A percentile compares a stretch with the other conserved stretches of the same genome.
Conservation (phyloP, 2,329 filamentous ascomycete genomes). For the Cordyceps farinosa region DNA sequence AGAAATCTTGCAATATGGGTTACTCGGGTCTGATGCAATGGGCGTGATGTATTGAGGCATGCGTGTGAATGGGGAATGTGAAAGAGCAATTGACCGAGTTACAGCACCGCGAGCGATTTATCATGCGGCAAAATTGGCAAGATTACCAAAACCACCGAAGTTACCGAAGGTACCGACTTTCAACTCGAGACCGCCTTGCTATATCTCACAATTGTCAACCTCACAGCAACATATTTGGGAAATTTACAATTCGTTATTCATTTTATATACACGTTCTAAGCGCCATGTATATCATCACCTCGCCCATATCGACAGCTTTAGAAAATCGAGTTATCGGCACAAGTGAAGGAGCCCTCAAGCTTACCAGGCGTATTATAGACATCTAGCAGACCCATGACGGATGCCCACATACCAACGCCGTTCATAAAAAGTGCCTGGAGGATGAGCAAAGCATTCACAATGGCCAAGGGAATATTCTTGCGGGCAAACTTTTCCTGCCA, state of each 20-base stretch:
- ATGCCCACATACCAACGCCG: conserved; percentile 33
- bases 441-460: conserved; percentile 31
- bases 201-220: neutral
- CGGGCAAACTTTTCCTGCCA: conserved; percentile 29
- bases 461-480: conserved; percentile 28
- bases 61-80: neutral
- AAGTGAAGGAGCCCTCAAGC: conserved; percentile 32
- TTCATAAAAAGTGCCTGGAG: conserved; percentile 34
- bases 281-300: neutral
- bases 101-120: neutral
- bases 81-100: neutral
- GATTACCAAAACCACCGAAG: neutral
- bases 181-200: neutral
- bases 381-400: conserved; percentile 31
- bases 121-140: neutral
- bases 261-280: neutral
- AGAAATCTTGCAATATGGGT: conserved; percentile 6
- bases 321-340: conserved; percentile 34
- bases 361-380: conserved; percentile 28
- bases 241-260: conserved; percentile 7
- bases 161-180: neutral
- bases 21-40: neutral
- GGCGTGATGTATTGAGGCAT: conserved; percentile 8
- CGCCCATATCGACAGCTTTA: conserved; percentile 12
- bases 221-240: neutral